Evolutionary conservation across 371 early-diverging fungal genomes (phyloP).

Genomic region (Mucor circinelloides): DNA sequence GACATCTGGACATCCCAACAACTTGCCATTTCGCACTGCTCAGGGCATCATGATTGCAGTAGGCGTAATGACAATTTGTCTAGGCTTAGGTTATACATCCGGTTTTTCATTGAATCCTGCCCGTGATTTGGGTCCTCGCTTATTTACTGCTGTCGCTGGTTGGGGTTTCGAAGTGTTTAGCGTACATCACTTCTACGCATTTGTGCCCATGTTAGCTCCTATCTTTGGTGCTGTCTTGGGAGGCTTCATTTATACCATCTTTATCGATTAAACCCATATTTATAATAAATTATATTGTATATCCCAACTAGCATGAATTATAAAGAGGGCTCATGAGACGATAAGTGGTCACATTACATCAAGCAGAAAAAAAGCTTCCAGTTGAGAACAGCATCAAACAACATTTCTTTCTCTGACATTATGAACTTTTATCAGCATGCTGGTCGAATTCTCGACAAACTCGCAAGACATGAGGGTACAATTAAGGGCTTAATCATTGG

Average conservation of each 20-base stretch:
- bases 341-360: neutral
- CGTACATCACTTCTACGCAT: conserved; percentile 66
- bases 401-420: neutral
- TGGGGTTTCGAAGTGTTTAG: conserved; percentile 77
- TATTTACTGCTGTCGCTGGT: conserved; percentile 77
- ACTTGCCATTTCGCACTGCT: conserved; percentile 59
- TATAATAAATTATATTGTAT: neutral
- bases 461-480: conserved; percentile 76
- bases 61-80: conserved; percentile 45
- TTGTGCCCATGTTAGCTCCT: conserved; percentile 82
- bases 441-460: conserved; percentile 70
- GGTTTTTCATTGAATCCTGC: conserved; percentile 89
- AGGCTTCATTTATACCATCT: conserved; percentile 65
- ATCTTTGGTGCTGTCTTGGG: conserved; percentile 73
- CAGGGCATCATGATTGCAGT: conserved; percentile 70
- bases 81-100: conserved; percentile 70
- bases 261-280: conserved; percentile 47
- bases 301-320: neutral
- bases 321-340: neutral
- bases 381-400: neutral
- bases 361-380: neutral
- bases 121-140: conserved; percentile 86
- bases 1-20: conserved; percentile 70
- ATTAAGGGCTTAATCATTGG: conserved; percentile 80
- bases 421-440: conserved; percentile 83